Base-by-base conservation (phyloP, 2,329 filamentous ascomycete species). In the Diaporthe capsici region DNA sequence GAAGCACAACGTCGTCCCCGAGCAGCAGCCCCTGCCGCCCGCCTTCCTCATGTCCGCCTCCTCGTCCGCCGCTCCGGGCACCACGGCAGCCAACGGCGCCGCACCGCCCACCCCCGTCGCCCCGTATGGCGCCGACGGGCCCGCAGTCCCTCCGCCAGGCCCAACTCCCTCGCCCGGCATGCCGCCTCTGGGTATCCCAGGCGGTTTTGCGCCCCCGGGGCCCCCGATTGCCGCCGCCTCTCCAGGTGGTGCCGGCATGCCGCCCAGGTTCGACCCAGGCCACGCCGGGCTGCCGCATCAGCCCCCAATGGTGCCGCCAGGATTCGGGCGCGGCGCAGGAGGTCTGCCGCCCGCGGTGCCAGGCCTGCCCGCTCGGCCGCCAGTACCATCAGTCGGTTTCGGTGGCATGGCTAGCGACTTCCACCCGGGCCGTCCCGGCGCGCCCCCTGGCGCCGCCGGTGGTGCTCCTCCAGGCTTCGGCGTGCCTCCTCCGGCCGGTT, bases 1-100 rank as follows among this genome's bases (percentile, higher is more conserved):
- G 86, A 96, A 96, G 83, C 95, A 98, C 84, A 98, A 98, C 81
- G 94, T 99, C 76, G 91, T 95, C 71, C 94, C 95, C 49, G 93
- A 95, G 78, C 90, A 92, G 3, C 94, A 96, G 81, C 91, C 93
- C 31, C 86, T 97, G 71, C 94, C 95, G 2, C 90, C 94, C 6
- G 94, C 92, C 76, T 92, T 97, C 79, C 90, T 96, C 79, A 84
- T 85, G 83, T 81, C 82, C 68, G 80, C 78, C 15, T 72, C 83
- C 78, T 78, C 81, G 78, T 78, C 81, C 76, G 72, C 81, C 80
- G 42, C 77, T 57, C 53, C 71, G 39, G 74, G 58, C 20, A 60
- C 77, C 4, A 51, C 77, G 31, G 47, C 71, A 13, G 58, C 58
- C 39, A 68, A 77, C 70, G 79, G 82, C 5, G 75, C 83, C 42